These are phyloP conservation scores for Triticum monococcum DNA, from an alignment of 176 grass and related monocot genomes.

Conservation along the genomic window DNA sequence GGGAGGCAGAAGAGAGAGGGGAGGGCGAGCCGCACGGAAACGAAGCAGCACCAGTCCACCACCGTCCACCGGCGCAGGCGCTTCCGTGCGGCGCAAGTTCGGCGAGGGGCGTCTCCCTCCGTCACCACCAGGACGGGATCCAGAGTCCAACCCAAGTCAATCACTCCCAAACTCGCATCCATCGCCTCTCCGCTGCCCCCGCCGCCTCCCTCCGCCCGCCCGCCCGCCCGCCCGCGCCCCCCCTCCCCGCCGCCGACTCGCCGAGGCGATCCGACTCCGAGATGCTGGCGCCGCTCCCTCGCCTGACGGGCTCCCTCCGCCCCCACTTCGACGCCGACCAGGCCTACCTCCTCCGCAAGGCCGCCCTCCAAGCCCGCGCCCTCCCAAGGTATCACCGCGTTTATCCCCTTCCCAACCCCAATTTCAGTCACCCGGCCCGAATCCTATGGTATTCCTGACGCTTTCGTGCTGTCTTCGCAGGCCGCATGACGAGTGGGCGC, in stretches of 20 bases:
- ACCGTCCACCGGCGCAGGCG: slow-evolving; percentile 14
- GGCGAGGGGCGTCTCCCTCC: not conserved
- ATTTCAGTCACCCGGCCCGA: not conserved
- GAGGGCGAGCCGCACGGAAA: not conserved
- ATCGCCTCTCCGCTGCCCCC: not conserved
- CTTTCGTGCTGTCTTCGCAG: slow-evolving; percentile 33
- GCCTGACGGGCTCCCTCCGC: slow-evolving; percentile 72
- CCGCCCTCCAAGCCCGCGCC: slow-evolving; percentile 63
- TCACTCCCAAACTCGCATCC: not conserved
- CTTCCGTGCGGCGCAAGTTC: slow-evolving; percentile 21
- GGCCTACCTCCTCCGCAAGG: slow-evolving; percentile 89
- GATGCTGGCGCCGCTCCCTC: slow-evolving; percentile 85
- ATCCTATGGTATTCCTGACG: slow-evolving; percentile 9
- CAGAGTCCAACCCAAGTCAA: not conserved
- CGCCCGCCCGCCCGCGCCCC: too few species aligned
- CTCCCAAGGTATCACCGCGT: slow-evolving; percentile 48
- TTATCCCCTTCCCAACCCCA: not conserved
- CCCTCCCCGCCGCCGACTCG: slow-evolving; percentile 1
- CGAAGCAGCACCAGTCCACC: not conserved
- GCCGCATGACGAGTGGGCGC: slow-evolving; percentile 69
- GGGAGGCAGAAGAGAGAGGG: not conserved
- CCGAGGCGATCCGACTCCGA: slow-evolving; percentile 18
- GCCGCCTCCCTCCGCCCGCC: too few species aligned
- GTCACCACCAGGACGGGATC: not conserved
- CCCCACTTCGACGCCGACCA: slow-evolving; percentile 73